phyloP scores from a whole-genome alignment of 2,329 filamentous ascomycete species.

The Lachnellula arida region DNA sequence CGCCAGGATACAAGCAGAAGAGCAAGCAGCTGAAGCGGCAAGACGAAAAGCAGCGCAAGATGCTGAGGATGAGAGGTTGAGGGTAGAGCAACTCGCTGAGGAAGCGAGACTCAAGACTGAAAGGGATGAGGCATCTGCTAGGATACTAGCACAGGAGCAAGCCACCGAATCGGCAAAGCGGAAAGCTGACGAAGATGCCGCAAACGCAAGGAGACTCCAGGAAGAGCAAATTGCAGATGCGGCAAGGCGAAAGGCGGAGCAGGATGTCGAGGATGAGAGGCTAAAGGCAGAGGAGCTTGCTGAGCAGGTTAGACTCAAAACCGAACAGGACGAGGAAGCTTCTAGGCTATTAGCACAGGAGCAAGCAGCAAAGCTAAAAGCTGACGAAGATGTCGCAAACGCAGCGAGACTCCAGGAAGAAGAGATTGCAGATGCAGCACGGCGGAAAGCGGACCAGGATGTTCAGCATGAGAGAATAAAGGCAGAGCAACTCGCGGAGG shows the following conservation, averaged over 20 bases:
- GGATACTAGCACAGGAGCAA: neutral
- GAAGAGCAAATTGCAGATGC: neutral
- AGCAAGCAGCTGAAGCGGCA: neutral
- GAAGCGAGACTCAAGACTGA: neutral
- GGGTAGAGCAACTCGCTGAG: neutral
- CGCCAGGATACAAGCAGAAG: neutral
- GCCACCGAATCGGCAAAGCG: neutral
- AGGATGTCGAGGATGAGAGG: slow-evolving; percentile 6
- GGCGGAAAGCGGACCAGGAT: slow-evolving; percentile 2
- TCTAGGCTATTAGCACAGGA: neutral
- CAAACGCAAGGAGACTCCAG: slow-evolving; percentile 1
- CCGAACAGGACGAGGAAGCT: neutral
- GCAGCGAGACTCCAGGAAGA: neutral
- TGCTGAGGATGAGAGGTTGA: slow-evolving; percentile 4
- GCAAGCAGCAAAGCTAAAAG: neutral
- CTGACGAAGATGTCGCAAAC: slow-evolving; percentile 1
- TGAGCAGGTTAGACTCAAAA: neutral
- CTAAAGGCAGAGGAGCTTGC: neutral
- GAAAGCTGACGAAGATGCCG: neutral
- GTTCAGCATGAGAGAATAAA: slow-evolving; percentile 3
- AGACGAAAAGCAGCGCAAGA: slow-evolving; percentile 2
- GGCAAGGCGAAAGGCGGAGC: slow-evolving; percentile 1
- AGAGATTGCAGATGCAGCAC: neutral
- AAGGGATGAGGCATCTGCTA: neutral
- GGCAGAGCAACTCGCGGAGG: neutral